Conservation (phyloP, 2,329 filamentous ascomycete species). For the Exophiala xenobiotica region DNA sequence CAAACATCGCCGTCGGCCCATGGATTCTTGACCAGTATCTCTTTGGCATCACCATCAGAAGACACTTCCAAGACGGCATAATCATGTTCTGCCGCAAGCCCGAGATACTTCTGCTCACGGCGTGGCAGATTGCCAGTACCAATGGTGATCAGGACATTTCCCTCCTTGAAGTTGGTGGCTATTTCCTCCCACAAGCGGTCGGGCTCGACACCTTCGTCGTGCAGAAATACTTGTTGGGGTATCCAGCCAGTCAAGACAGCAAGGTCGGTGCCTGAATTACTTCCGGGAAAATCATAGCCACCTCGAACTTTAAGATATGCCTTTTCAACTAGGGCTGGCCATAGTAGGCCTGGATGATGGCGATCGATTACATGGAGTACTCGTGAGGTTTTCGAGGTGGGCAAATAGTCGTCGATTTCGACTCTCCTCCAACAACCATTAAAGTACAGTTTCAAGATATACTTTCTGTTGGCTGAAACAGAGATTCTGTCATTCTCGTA, state of each 20-base stretch:
- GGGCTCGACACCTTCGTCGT: constrained; percentile 77
- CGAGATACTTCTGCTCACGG: constrained; percentile 75
- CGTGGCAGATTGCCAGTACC: constrained; percentile 80
- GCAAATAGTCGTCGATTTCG: constrained; percentile 83
- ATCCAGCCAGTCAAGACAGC: constrained; percentile 96
- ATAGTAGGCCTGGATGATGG: constrained; percentile 75
- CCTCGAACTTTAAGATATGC: constrained; percentile 93
- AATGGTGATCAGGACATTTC: constrained; percentile 83
- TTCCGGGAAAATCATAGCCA: constrained; percentile 96
- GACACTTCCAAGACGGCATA: constrained; percentile 85
- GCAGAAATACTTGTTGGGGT: constrained; percentile 89
- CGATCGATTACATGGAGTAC: constrained; percentile 85
- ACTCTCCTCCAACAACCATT: constrained; percentile 90
- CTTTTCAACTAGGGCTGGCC: constrained; percentile 92
- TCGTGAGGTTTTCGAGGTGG: constrained; percentile 70
- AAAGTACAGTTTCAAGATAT: constrained; percentile 89
- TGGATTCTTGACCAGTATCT: constrained; percentile 88
- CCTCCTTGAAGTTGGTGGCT: constrained; percentile 68
- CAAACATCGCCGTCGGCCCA: constrained; percentile 71
- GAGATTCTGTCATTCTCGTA: constrained; percentile 55
- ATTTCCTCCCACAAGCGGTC: constrained; percentile 76
- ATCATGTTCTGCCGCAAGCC: constrained; percentile 86
- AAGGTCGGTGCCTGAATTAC: constrained; percentile 92
- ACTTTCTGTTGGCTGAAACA: constrained; percentile 78
- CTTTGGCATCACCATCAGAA: constrained; percentile 60